Percentiles rank a stretch among this genome's conserved stretches.
Conservation (phyloP, 306 rosid species). For the Clitoria ternatea region DNA sequence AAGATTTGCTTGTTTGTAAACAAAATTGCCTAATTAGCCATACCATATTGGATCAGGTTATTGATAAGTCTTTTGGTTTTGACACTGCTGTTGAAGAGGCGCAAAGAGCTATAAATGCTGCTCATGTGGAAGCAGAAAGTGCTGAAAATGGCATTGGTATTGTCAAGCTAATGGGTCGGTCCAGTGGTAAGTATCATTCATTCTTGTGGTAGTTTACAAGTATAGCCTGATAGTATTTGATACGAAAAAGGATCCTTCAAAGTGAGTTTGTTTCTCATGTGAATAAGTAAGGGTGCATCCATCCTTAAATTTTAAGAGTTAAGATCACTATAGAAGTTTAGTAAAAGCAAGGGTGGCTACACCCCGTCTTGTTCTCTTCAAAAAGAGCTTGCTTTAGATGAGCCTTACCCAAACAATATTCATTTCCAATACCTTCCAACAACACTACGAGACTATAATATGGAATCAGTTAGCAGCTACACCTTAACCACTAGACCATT, state of each 20-base stretch:
- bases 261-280: not conserved
- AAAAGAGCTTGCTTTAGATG: not conserved
- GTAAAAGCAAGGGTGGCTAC: not conserved
- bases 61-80: constrained; percentile 76
- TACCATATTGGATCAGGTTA: constrained; percentile 44
- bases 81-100: constrained; percentile 69
- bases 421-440: not conserved
- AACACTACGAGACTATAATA: not conserved
- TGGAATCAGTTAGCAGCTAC: not conserved
- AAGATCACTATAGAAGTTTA: not conserved
- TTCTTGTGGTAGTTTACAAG: not conserved
- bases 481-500: not conserved
- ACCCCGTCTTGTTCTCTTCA: not conserved
- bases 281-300: not conserved
- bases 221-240: not conserved
- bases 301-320: not conserved
- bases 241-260: not conserved
- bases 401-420: not conserved
- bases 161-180: constrained; percentile 67
- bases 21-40: not conserved
- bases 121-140: constrained; percentile 72
- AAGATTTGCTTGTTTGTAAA: not conserved
- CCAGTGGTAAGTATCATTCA: constrained; percentile 52
- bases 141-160: constrained; percentile 62
- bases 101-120: constrained; percentile 43